These are phyloP conservation scores for Phlyctochytrium arcticum DNA, from an alignment of 192 early-diverging fungal species.

Conservation along the genomic window DNA sequence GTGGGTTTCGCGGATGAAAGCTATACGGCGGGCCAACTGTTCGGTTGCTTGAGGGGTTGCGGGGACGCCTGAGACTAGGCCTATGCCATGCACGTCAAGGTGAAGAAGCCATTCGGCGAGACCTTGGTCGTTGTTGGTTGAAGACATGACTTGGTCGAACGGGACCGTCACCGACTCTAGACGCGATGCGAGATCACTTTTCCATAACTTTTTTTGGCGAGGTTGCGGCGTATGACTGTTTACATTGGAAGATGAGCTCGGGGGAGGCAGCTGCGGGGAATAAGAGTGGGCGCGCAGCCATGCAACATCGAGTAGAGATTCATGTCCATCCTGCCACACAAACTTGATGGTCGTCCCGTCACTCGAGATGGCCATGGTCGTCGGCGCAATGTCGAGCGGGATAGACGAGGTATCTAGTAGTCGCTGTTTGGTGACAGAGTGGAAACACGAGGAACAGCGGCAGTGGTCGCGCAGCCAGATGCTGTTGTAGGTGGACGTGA, in stretches of 20 bases:
- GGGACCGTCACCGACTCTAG: slow-evolving; percentile 31
- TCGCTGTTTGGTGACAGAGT: slow-evolving; percentile 70
- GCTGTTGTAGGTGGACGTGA: slow-evolving; percentile 36
- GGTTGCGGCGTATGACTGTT: too few relatives aligned
- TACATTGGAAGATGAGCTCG: neutral
- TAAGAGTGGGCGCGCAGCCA: slow-evolving; percentile 70
- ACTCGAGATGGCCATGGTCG: slow-evolving; percentile 27
- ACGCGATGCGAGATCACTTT: slow-evolving; percentile 32
- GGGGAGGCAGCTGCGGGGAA: slow-evolving; percentile 42
- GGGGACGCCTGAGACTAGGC: slow-evolving; percentile 70
- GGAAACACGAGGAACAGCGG: slow-evolving; percentile 71
- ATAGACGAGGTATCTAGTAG: slow-evolving; percentile 63
- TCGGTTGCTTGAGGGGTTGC: slow-evolving; percentile 59
- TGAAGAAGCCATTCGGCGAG: slow-evolving; percentile 64
- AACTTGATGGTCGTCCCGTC: slow-evolving; percentile 31
- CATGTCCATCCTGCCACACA: slow-evolving; percentile 43
- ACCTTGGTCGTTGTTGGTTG: slow-evolving; percentile 56
- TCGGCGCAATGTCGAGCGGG: slow-evolving; percentile 53
- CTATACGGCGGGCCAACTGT: slow-evolving; percentile 56
- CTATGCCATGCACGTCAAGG: slow-evolving; percentile 69
- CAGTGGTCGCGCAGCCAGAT: slow-evolving; percentile 88
- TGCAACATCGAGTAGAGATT: slow-evolving; percentile 49
- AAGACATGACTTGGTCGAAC: slow-evolving; percentile 62
- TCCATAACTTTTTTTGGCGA: slow-evolving; percentile 32
- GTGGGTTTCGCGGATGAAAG: slow-evolving; percentile 74